phyloP scores from a whole-genome alignment of 2,329 filamentous ascomycete species.

The Plenodomus biglobosus region DNA sequence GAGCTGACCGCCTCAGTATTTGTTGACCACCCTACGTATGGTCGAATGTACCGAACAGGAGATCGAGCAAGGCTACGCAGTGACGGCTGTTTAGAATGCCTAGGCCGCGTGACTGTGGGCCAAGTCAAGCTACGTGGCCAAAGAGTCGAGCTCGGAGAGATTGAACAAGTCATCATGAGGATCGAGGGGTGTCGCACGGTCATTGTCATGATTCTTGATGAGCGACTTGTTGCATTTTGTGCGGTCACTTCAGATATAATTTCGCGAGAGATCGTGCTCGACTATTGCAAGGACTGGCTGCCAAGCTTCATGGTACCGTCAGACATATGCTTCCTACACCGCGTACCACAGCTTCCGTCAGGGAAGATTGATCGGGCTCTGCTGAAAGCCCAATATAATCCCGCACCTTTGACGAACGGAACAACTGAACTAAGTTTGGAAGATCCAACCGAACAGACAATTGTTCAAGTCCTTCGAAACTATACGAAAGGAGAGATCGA shows the following conservation, averaged over 20 bases:
- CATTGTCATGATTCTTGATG: slow-evolving; percentile 66
- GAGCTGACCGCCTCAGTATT: slow-evolving; percentile 75
- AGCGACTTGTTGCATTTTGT: slow-evolving; percentile 74
- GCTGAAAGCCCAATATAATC: slow-evolving; percentile 60
- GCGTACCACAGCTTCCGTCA: slow-evolving; percentile 75
- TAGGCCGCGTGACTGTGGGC: slow-evolving; percentile 75
- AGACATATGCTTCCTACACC: slow-evolving; percentile 64
- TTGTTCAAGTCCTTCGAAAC: slow-evolving; percentile 48
- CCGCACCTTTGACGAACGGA: slow-evolving; percentile 18
- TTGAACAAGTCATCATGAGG: slow-evolving; percentile 41
- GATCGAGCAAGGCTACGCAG: slow-evolving; percentile 72
- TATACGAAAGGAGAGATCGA: slow-evolving; percentile 47
- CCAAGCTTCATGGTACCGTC: slow-evolving; percentile 81
- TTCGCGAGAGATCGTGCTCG: slow-evolving; percentile 52
- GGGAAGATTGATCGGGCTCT: slow-evolving; percentile 77
- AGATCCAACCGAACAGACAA: slow-evolving; percentile 18
- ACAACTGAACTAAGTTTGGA: slow-evolving; percentile 1
- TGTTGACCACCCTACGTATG: slow-evolving; percentile 63
- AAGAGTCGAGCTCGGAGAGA: slow-evolving; percentile 72
- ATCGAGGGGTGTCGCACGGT: slow-evolving; percentile 58
- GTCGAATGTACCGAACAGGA: slow-evolving; percentile 78
- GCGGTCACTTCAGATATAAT: slow-evolving; percentile 52
- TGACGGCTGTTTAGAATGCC: slow-evolving; percentile 75
- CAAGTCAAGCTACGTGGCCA: slow-evolving; percentile 89
- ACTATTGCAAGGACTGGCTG: slow-evolving; percentile 71